Evolutionary conservation across 441 rosid species (phyloP).

Genomic region (Mallotus japonicus): DNA sequence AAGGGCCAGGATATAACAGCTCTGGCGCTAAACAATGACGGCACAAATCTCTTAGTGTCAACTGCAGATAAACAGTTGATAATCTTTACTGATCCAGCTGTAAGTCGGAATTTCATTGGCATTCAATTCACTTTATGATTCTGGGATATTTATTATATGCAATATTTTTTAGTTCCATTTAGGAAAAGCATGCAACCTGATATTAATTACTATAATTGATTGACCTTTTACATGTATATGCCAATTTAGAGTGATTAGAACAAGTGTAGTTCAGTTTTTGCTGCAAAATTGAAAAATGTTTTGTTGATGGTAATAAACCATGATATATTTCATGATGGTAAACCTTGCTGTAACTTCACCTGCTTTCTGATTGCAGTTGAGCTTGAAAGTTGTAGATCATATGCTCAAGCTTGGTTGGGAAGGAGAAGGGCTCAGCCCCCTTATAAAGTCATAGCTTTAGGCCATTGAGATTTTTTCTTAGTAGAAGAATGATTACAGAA

Average conservation of each 20-base stretch:
- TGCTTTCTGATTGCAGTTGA: slow-evolving; percentile 57
- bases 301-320: background rate
- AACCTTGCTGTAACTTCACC: slow-evolving; percentile 1
- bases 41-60: slow-evolving; percentile 89
- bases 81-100: slow-evolving; percentile 94
- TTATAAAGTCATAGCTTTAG: slow-evolving; percentile 46
- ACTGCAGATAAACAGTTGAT: slow-evolving; percentile 90
- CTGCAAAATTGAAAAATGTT: background rate
- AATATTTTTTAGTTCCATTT: background rate
- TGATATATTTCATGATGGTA: background rate
- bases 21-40: slow-evolving; percentile 71
- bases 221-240: background rate
- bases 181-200: background rate
- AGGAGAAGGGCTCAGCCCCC: slow-evolving; percentile 79
- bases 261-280: background rate
- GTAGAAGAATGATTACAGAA: slow-evolving; percentile 19
- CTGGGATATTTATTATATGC: background rate
- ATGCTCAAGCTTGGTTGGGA: slow-evolving; percentile 99
- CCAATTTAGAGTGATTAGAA: background rate
- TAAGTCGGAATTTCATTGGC: slow-evolving; percentile 41
- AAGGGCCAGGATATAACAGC: slow-evolving; percentile 89
- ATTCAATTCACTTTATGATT: background rate
- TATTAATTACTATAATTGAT: background rate
- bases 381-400: slow-evolving; percentile 92
- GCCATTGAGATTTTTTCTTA: slow-evolving; percentile 22